Percentiles rank a stretch among this genome's conserved stretches.
phyloP scores from a whole-genome alignment of 805 yeast genomes.

The Cyberlindnera misumaiensis region DNA sequence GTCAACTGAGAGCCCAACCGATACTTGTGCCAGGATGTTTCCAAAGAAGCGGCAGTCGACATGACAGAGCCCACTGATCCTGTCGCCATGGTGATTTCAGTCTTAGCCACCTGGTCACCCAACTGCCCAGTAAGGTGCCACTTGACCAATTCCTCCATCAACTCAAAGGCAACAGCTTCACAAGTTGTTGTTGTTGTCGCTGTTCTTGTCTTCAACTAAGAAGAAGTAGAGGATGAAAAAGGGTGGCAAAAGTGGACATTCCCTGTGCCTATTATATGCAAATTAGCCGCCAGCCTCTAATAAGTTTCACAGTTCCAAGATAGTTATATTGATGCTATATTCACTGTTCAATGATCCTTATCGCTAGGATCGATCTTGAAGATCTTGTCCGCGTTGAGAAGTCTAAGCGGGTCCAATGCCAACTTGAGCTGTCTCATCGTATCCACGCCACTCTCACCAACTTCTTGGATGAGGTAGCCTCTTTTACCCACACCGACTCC shows the following conservation, averaged over 20 bases:
- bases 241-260: neutral
- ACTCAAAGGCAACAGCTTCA: too few species aligned
- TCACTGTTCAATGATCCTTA: conserved; percentile 4
- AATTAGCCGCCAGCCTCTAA: neutral
- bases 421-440: conserved; percentile 68
- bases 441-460: conserved; percentile 62
- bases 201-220: too few species aligned
- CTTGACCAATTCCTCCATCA: too few species aligned
- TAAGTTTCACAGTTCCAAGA: neutral
- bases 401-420: conserved; percentile 66
- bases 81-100: neutral
- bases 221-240: too few species aligned
- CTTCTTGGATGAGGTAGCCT: conserved; percentile 49
- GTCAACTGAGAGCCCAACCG: too few species aligned
- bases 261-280: neutral
- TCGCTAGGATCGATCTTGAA: conserved; percentile 60
- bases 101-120: too few species aligned
- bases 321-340: neutral
- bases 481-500: conserved; percentile 81
- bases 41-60: too few species aligned
- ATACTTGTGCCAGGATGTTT: too few species aligned
- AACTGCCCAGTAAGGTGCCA: too few species aligned
- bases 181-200: too few species aligned
- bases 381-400: conserved; percentile 75
- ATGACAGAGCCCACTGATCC: too few species aligned